Evolutionary conservation across 129 eudicot species (phyloP).

Genomic region (Chrysanthemum seticuspe): DNA sequence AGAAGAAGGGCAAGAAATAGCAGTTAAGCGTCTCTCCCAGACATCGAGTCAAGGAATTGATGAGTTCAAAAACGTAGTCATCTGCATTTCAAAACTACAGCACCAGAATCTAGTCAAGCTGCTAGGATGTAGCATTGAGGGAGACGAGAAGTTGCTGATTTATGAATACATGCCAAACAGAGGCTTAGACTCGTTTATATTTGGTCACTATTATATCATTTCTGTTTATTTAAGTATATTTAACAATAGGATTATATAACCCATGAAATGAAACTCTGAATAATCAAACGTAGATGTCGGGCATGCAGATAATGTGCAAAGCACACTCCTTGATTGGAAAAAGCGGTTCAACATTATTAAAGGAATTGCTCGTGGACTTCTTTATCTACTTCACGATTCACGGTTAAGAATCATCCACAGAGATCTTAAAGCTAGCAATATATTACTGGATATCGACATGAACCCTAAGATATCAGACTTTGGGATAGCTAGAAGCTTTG

Average conservation of each 20-base stretch:
- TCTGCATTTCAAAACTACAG: too few relatives aligned
- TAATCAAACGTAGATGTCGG: not conserved
- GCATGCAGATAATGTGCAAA: slow-evolving; percentile 24
- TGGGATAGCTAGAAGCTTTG: too few relatives aligned
- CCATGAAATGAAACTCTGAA: not conserved
- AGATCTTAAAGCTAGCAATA: too few relatives aligned
- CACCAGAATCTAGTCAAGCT: too few relatives aligned
- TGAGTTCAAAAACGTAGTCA: too few relatives aligned
- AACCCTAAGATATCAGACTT: too few relatives aligned
- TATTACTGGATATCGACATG: too few relatives aligned
- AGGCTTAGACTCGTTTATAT: slow-evolving; percentile 13
- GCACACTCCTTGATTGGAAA: slow-evolving; percentile 22
- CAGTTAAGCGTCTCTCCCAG: slow-evolving; percentile 60
- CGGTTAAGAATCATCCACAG: not conserved
- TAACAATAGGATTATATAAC: not conserved
- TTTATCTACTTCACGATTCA: slow-evolving; percentile 37
- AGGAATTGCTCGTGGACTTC: slow-evolving; percentile 33
- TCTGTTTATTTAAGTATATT: not conserved
- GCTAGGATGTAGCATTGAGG: slow-evolving; percentile 6
- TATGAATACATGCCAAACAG: slow-evolving; percentile 11
- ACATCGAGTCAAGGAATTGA: slow-evolving; percentile 52
- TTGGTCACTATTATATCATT: not conserved
- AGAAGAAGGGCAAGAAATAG: slow-evolving; percentile 49
- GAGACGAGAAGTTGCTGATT: not conserved
- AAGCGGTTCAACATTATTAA: slow-evolving; percentile 25